Evolutionary conservation across 225 moss, liverwort and hornwort genomes (phyloP), one percentile per base, ranked within the genome.

Genomic region (Pseudisothecium myosuroides): DNA sequence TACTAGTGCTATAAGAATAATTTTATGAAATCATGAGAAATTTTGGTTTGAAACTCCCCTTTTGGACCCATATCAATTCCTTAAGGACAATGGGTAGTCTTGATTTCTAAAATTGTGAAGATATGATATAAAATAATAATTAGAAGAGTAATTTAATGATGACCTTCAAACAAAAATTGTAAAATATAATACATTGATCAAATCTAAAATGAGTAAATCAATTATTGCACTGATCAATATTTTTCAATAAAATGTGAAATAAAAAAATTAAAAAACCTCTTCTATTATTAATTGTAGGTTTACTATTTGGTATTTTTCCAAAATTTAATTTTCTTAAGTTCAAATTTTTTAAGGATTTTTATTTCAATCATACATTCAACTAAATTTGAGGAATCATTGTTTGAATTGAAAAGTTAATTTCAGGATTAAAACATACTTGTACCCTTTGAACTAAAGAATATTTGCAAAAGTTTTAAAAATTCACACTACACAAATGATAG

Each of bases 281-380:
- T 32, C 11, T 34, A 21, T 12, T 32, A 2, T 20, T 1, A 0
- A 32, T 49, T 32, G 7, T 4, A 20, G 2, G 31, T 31, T 14
- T 50, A 20, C 2, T 12, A 34, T 50, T 12, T 32, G 20, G 0
- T 3, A 21, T 34, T 76, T 34, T 19, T 2, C 7, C 4, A 5
- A 29, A 9, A 45, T 43, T 16, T 45, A 7, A 27, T 27, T 71
- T 41, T 2, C 16, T 5, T 41, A 41, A 27, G 5, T 43, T 72
- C 12, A 26, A 45, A 72, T 8, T 15, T 2, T 41, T 24, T 41
- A 8, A 74, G 17, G 2, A 29, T 31, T 32, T 32, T 31, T 4
- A 74, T 49, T 72, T 49, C 12, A 19, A 49, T 20, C 50, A 32
- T 21, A 12, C 1, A 32, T 32, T 20, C 7, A 76, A 24, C 11